phyloP scores from a whole-genome alignment of 208 protist genomes.

The Leishmania martiniquensis region DNA sequence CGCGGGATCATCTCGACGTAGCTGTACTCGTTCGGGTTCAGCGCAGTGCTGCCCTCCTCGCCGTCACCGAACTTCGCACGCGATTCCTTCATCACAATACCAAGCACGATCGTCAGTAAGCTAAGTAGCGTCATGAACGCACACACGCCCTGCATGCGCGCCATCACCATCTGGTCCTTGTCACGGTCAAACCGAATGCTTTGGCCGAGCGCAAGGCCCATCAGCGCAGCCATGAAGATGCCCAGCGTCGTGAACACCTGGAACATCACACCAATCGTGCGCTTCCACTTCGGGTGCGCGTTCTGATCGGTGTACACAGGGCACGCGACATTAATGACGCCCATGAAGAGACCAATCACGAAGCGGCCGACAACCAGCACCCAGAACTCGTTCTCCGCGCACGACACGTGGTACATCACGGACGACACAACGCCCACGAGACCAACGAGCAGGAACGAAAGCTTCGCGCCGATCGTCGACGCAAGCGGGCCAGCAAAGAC shows the following conservation, averaged over 20 bases:
- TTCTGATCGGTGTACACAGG: conserved; percentile 63
- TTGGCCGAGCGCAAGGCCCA: conserved; percentile 63
- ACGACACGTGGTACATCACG: conserved; percentile 39
- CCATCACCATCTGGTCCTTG: conserved; percentile 47
- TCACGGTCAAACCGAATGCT: conserved; percentile 36
- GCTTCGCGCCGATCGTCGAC: conserved; percentile 34
- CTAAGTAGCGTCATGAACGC: conserved; percentile 61
- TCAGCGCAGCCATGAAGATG: conserved; percentile 68
- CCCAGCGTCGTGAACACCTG: conserved; percentile 85
- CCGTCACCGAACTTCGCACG: conserved; percentile 24
- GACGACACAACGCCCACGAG: conserved; percentile 34
- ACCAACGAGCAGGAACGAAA: conserved; percentile 51
- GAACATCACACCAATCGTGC: conserved; percentile 73
- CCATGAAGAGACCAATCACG: conserved; percentile 53
- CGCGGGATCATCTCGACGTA: conserved; percentile 49
- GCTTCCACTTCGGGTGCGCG: conserved; percentile 37
- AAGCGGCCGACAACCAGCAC: conserved; percentile 49
- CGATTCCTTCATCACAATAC: not conserved
- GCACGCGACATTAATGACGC: conserved; percentile 34
- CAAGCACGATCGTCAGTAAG: conserved; percentile 43
- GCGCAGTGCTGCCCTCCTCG: conserved; percentile 7
- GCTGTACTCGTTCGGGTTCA: conserved; percentile 57
- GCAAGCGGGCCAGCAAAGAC: conserved; percentile 35
- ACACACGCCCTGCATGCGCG: conserved; percentile 68
- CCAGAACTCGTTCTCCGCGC: conserved; percentile 41